phyloP scores from a whole-genome alignment of 1,139 yeast genomes.

The Sugiyamaella japonica region DNA sequence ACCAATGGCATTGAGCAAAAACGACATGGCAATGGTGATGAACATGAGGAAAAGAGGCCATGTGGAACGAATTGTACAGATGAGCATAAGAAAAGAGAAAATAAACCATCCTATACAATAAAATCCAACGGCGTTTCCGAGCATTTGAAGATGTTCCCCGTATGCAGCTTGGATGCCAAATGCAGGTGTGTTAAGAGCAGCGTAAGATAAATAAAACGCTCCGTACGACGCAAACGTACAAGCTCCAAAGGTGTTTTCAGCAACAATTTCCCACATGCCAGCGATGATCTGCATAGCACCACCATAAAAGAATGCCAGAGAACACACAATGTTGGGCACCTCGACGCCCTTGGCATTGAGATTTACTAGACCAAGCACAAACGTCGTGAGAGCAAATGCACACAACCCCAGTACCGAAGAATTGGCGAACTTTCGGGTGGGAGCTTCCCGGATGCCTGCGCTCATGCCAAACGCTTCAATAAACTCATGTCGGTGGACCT shows the following conservation, averaged over 20 bases:
- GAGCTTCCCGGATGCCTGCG: conserved; percentile 44
- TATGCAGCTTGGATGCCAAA: conserved; percentile 69
- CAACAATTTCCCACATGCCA: conserved; percentile 67
- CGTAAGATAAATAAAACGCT: conserved; percentile 82
- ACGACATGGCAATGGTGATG: conserved; percentile 62
- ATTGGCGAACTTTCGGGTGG: conserved; percentile 66
- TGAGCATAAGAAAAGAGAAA: conserved; percentile 65
- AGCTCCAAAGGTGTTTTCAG: conserved; percentile 87
- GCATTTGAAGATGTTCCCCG: conserved; percentile 41
- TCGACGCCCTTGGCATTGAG: conserved; percentile 58
- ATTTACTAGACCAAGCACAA: conserved; percentile 68
- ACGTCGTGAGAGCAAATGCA: conserved; percentile 82
- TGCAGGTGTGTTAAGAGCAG: conserved; percentile 65
- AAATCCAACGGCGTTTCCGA: conserved; percentile 67
- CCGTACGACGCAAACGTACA: conserved; percentile 72
- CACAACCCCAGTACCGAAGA: conserved; percentile 86
- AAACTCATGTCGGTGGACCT: conserved; percentile 61
- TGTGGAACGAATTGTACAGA: conserved; percentile 79
- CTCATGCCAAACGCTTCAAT: conserved; percentile 65
- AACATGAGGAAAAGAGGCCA: conserved; percentile 71
- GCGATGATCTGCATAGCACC: conserved; percentile 75
- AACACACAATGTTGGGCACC: conserved; percentile 57
- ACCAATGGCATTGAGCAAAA: conserved; percentile 63
- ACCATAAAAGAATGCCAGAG: conserved; percentile 79
- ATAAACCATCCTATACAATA: conserved; percentile 75